phyloP scores from a whole-genome alignment of 306 rosid genomes.

The Malus fusca region DNA sequence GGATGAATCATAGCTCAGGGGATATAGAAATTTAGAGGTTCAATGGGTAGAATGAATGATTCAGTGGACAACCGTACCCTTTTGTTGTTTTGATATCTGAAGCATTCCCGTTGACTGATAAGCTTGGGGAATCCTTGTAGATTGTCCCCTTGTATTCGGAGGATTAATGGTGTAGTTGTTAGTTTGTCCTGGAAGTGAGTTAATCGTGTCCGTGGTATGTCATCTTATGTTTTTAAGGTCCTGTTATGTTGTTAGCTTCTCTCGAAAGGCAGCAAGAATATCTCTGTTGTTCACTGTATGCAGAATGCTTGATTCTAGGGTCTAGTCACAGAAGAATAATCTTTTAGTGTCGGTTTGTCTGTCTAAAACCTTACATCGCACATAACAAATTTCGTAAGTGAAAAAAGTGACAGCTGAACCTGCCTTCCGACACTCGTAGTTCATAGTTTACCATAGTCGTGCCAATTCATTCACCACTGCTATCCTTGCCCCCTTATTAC shows the following conservation, averaged over 20 bases:
- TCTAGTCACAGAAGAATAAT: not conserved
- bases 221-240: not conserved
- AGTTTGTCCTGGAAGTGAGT: not conserved
- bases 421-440: not conserved
- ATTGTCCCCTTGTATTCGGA: not conserved
- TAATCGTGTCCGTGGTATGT: not conserved
- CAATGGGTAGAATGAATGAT: constrained; percentile 8
- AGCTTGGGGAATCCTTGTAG: not conserved
- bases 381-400: not conserved
- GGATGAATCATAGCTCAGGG: constrained; percentile 4
- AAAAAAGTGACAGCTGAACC: not conserved
- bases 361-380: not conserved
- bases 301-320: too few relatives aligned
- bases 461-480: not conserved
- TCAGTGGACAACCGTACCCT: not conserved
- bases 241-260: not conserved
- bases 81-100: constrained; percentile 2
- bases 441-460: not conserved
- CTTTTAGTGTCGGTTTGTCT: not conserved
- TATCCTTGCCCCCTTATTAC: not conserved
- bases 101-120: not conserved
- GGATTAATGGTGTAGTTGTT: not conserved
- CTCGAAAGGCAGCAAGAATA: not conserved
- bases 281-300: not conserved
- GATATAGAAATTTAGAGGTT: constrained; percentile 3